phyloP scores from a whole-genome alignment of 495 filamentous ascomycete species.

The Penicillium paradoxum region DNA sequence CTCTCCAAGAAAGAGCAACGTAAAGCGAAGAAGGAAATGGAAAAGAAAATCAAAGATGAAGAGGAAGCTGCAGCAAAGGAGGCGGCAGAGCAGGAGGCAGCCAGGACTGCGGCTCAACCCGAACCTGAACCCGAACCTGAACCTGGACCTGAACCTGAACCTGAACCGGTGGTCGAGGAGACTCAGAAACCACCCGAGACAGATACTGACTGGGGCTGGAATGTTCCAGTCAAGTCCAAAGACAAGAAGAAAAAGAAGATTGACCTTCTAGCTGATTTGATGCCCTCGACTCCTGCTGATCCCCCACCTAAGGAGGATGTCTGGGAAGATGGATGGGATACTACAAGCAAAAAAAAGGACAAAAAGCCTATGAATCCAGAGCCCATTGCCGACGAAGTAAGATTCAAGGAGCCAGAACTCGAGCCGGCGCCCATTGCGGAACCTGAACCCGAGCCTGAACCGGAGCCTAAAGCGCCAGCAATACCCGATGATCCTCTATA shows the following conservation, averaged over 20 bases:
- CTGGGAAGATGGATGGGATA: constrained; percentile 29
- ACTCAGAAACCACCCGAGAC: constrained; percentile 11
- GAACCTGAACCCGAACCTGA: constrained; percentile 3
- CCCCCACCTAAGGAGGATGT: constrained; percentile 25
- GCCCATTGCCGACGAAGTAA: constrained; percentile 11
- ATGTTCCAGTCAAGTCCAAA: constrained; percentile 28
- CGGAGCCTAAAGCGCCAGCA: constrained; percentile 21
- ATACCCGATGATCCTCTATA: constrained; percentile 37
- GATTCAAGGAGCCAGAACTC: constrained; percentile 22
- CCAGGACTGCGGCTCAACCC: not conserved
- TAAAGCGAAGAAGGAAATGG: constrained; percentile 32
- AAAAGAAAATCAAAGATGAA: constrained; percentile 23
- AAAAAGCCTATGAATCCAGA: constrained; percentile 16
- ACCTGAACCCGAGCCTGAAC: constrained; percentile 29
- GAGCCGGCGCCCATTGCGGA: constrained; percentile 21
- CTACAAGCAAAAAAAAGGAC: constrained; percentile 22
- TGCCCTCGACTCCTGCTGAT: constrained; percentile 11
- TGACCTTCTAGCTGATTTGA: constrained; percentile 25
- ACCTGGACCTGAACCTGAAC: constrained; percentile 14
- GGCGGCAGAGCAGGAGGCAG: not conserved
- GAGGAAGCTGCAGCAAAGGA: constrained; percentile 16
- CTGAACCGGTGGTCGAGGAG: constrained; percentile 19
- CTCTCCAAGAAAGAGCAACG: constrained; percentile 31
- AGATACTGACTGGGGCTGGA: constrained; percentile 33
- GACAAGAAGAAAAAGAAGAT: constrained; percentile 41